These are phyloP conservation scores for Neurospora tetraspora DNA, from an alignment of 495 filamentous ascomycete genomes.

Conservation along the genomic window DNA sequence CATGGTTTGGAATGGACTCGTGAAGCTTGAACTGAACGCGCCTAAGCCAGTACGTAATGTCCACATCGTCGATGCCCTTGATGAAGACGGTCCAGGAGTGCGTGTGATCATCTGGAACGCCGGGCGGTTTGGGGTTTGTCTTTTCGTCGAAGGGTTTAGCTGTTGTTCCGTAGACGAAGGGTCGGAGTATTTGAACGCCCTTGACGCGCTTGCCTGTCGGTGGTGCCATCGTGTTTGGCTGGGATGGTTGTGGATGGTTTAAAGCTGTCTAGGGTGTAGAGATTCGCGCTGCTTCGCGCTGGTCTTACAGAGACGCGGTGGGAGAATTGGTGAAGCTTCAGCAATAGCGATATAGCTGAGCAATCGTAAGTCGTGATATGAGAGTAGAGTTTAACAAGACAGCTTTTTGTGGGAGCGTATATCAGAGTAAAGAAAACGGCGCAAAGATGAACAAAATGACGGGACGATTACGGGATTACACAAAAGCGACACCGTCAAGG, in stretches of 20 bases:
- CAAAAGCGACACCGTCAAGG: neutral
- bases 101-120: slow-evolving; percentile 76
- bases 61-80: slow-evolving; percentile 69
- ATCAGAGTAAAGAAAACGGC: neutral
- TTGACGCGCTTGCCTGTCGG: slow-evolving; percentile 49
- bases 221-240: slow-evolving; percentile 34
- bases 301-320: neutral
- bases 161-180: slow-evolving; percentile 75
- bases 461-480: neutral
- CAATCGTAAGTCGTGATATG: neutral
- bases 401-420: neutral
- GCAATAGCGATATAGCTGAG: neutral
- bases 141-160: slow-evolving; percentile 59
- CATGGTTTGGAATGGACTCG: slow-evolving; percentile 82
- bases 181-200: slow-evolving; percentile 64
- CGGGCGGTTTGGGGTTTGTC: slow-evolving; percentile 47
- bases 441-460: neutral
- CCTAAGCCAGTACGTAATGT: slow-evolving; percentile 90
- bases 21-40: slow-evolving; percentile 97
- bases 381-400: neutral
- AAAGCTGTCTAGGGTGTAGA: neutral
- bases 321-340: neutral
- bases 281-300: neutral
- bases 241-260: neutral
- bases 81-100: slow-evolving; percentile 94